Evolutionary conservation across 2,329 filamentous ascomycete species (phyloP), one percentile per base, ranked within the genome.

Genomic region (Parastagonospora nodorum): DNA sequence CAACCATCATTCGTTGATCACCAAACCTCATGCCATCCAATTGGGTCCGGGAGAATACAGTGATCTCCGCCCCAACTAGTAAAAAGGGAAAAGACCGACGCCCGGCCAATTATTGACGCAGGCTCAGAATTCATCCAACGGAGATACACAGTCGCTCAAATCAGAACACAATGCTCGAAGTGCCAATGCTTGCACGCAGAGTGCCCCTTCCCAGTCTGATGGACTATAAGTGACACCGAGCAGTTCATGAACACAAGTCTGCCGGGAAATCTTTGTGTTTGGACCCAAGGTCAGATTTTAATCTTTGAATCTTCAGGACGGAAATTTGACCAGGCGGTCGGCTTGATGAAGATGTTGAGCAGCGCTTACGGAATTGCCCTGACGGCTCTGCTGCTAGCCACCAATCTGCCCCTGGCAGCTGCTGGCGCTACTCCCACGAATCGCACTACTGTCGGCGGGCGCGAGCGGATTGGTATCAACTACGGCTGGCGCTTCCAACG

Each of bases 401-500:
- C 37, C 16, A 27, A 40, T 11, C 37, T 40, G 37, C 37, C 37
- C 19, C 37, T 40, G 37, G 19, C 37, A 16, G 37, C 37, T 10
- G 37, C 37, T 40, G 16, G 28, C 37, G 37, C 16, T 40, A 28
- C 37, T 28, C 37, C 28, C 37, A 27, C 37, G 28, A 16, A 40
- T 24, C 37, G 37, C 37, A 24, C 37, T 40, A 12, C 37, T 40
- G 37, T 40, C 12, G 37, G 19, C 37, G 37, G 37, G 11, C 37
- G 37, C 37, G 53, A 72, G 42, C 65, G 67, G 10, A 51, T 67
- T 28, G 72, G 64, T 43, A 55, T 75, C 46, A 71, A 73, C 53
- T 48, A 37, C n/a, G 69, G 57, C 24, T 76, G 74, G 74, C 62
- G 61, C 9, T 76, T 76, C 57, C 58, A 54, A 48, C 69, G 72